Base-by-base conservation (phyloP, 2,329 filamentous ascomycete genomes). In the Colletotrichum cuscutae region DNA sequence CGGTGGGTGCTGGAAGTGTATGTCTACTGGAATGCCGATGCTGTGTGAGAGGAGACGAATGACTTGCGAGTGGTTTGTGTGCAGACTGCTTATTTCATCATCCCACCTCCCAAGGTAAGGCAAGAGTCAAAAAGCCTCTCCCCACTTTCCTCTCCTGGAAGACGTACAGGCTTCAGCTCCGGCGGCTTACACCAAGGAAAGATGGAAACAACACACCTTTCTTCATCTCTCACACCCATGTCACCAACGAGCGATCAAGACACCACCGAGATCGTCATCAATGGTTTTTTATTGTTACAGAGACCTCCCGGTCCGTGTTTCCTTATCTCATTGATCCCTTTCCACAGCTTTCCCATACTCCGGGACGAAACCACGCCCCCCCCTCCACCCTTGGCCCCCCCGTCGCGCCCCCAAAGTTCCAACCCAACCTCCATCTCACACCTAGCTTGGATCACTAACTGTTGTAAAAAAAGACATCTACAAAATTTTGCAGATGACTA, bases 401-500 rank as follows among this genome's bases (percentile, higher is more conserved):
- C 30, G n/a, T 42, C 26, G 19, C 15, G 26, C 30, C n/a, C 60
- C 24, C 15, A 49, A 46, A 42, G 37, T 42, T 42, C 37, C 37
- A 42, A 15, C 37, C 37, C 13, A 42, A 6, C n/a, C 19, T 22
- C 28, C 65, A 15, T 52, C 28, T 58, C 49, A n/a, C 49, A 22
- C 35, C 22, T 26, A 22, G 30, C 22, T 63, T 32, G 30, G 15
- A 59, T 49, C 58, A 57, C 65, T 22, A 22, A 30, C 30, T 30
- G 49, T 60, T 15, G 62, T 58, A 64, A 54, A 57, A 57, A 64
- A 35, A 63, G 42, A 12, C 70, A 59, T 72, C 70, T 59, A 46
- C 70, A 68, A 53, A 63, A 72, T 35, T 19, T 22, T 35, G 65
- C 65, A 72, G 59, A 60, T 52, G 54, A 42, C 13, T 57, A 49